Conservation (phyloP, 1,284 basidiomycete genomes). For the Grifola frondosa region DNA sequence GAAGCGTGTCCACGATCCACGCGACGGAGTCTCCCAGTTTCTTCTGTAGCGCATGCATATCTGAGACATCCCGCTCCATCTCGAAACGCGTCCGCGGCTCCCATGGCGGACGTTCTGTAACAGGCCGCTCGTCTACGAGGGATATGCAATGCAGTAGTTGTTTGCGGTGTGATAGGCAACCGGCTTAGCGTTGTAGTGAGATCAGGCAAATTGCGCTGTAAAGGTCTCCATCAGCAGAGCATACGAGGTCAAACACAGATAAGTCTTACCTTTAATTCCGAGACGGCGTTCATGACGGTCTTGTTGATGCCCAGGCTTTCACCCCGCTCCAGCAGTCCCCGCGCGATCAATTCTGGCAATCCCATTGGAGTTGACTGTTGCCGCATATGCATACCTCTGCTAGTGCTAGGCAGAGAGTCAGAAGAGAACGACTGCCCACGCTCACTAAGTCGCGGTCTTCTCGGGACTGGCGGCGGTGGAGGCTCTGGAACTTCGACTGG, state of each 20-base stretch:
- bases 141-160: constrained; percentile 55
- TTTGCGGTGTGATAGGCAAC: constrained; percentile 41
- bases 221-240: constrained; percentile 5
- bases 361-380: constrained; percentile 47
- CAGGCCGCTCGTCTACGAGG: constrained; percentile 56
- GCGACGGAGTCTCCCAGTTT: constrained; percentile 63
- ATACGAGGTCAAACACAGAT: constrained; percentile 4
- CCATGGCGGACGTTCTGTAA: constrained; percentile 61
- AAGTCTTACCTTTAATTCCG: constrained; percentile 61
- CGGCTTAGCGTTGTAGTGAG: constrained; percentile 66
- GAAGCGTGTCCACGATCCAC: constrained; percentile 69
- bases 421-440: constrained; percentile 28
- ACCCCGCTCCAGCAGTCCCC: constrained; percentile 69
- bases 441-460: constrained; percentile 32
- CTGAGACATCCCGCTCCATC: constrained; percentile 59
- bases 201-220: constrained; percentile 81
- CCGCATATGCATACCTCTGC: constrained; percentile 32
- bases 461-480: constrained; percentile 40
- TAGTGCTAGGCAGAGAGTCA: constrained; percentile 13
- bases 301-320: constrained; percentile 81
- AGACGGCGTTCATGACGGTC: constrained; percentile 73
- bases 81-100: constrained; percentile 65
- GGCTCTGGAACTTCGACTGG: constrained; percentile 60
- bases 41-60: constrained; percentile 53
- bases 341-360: constrained; percentile 69